Percentiles rank a stretch among this genome's conserved stretches.
Evolutionary conservation across 164 flowering plant genomes (phyloP).

Genomic region (Umbilicus rupestris): DNA sequence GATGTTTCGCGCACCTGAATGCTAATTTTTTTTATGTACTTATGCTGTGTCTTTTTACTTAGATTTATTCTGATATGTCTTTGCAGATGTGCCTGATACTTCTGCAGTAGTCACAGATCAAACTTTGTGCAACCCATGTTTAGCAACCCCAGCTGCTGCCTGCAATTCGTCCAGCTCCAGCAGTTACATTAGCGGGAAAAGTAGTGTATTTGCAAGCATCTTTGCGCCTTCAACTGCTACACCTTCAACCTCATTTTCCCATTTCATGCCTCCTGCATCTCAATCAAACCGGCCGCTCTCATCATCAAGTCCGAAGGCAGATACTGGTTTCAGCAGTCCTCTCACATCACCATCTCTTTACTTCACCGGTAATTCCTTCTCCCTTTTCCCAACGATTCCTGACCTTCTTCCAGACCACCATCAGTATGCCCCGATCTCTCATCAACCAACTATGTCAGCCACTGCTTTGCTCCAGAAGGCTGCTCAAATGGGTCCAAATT

Average conservation of each 20-base stretch:
- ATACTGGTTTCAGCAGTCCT: constrained; percentile 36
- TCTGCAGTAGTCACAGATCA: constrained; percentile 14
- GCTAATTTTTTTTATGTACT: background rate
- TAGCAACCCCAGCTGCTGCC: constrained; percentile 15
- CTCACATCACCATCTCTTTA: constrained; percentile 33
- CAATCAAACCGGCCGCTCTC: constrained; percentile 13
- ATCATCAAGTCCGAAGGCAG: constrained; percentile 8
- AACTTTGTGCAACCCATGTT: constrained; percentile 10
- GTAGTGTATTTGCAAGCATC: constrained; percentile 40
- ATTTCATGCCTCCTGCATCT: constrained; percentile 21
- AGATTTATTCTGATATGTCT: background rate
- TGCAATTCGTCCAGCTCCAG: constrained; percentile 12
- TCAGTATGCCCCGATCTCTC: constrained; percentile 21
- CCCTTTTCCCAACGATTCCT: constrained; percentile 20
- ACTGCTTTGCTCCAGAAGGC: constrained; percentile 75
- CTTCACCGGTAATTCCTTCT: constrained; percentile 22
- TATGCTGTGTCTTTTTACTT: background rate
- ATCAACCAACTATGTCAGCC: constrained; percentile 57
- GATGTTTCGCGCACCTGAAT: background rate
- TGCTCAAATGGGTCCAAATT: constrained; percentile 57
- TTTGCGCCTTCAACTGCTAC: constrained; percentile 29
- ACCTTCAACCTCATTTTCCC: constrained; percentile 25
- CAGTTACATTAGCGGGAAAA: constrained; percentile 15
- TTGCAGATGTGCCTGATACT: constrained; percentile 32
- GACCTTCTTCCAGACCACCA: constrained; percentile 15